These are phyloP conservation scores for Aspergillus chevalieri DNA, from an alignment of 2,329 filamentous ascomycete genomes.

Conservation along the genomic window DNA sequence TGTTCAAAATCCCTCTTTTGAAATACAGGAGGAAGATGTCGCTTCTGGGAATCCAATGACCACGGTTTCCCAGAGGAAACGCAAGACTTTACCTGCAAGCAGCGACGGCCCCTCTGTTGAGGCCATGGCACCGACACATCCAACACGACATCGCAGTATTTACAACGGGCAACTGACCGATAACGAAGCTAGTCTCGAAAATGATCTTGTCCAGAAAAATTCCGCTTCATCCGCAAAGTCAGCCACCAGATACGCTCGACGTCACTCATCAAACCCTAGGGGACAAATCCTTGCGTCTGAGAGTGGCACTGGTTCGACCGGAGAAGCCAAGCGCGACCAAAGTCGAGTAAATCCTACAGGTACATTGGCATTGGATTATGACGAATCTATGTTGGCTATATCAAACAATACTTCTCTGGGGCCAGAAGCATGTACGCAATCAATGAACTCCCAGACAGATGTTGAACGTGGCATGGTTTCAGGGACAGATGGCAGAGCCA, in stretches of 20 bases:
- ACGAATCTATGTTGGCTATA: background rate
- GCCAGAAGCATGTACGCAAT: background rate
- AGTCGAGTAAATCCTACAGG: background rate
- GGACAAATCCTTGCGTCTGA: background rate
- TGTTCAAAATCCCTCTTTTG: constrained; percentile 5
- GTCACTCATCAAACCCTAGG: constrained; percentile 28
- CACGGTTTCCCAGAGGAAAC: constrained; percentile 26
- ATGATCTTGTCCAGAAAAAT: background rate
- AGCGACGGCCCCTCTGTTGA: constrained; percentile 6
- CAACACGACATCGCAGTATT: too few species aligned
- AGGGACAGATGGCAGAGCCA: constrained; percentile 10
- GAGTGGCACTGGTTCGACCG: background rate
- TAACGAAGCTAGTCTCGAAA: background rate
- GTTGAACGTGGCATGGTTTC: background rate
- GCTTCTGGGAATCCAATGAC: constrained; percentile 13
- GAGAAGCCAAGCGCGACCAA: background rate
- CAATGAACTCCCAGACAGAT: background rate
- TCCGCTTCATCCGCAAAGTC: constrained; percentile 2
- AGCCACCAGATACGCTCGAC: constrained; percentile 18
- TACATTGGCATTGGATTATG: background rate
- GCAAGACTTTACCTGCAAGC: constrained; percentile 21
- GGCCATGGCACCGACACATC: background rate
- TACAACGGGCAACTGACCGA: background rate
- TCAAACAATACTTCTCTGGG: background rate
- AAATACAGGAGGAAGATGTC: constrained; percentile 4